phyloP scores from a whole-genome alignment of 1,284 basidiomycete species.

The Fomes fomentarius region DNA sequence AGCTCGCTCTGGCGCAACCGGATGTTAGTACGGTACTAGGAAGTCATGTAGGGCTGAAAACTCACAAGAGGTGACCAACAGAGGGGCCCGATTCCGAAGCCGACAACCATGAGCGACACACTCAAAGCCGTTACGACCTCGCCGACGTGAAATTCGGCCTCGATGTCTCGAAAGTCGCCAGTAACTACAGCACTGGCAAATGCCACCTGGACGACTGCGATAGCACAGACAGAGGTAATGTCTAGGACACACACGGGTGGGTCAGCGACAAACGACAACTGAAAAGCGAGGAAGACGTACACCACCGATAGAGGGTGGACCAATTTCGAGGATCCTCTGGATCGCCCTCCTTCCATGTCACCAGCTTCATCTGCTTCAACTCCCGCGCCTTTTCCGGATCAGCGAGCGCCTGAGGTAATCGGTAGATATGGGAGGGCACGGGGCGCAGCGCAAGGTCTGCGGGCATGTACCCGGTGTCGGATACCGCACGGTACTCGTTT shows the following conservation, averaged over 20 bases:
- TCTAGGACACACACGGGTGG: conserved; percentile 43
- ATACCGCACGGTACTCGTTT: conserved; percentile 37
- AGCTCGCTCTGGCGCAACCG: conserved; percentile 51
- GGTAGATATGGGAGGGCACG: conserved; percentile 32
- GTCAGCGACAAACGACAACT: conserved; percentile 33
- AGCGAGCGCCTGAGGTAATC: conserved; percentile 28
- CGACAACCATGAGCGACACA: conserved; percentile 54
- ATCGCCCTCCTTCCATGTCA: conserved; percentile 47
- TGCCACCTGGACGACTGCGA: conserved; percentile 43
- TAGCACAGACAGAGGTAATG: conserved; percentile 28
- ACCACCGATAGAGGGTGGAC: conserved; percentile 53
- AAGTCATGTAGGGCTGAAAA: conserved; percentile 44
- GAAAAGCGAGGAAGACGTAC: conserved; percentile 23
- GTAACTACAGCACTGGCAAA: conserved; percentile 64
- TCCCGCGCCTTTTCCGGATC: conserved; percentile 38
- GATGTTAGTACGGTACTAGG: background rate
- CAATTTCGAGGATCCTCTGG: conserved; percentile 67
- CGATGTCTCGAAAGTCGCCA: conserved; percentile 43
- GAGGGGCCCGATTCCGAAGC: conserved; percentile 54
- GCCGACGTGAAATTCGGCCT: conserved; percentile 48
- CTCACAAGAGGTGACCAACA: conserved; percentile 39
- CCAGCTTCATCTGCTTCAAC: conserved; percentile 36
- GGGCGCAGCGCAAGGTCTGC: conserved; percentile 33
- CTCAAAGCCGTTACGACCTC: conserved; percentile 49
- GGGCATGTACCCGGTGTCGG: conserved; percentile 31